Percentiles rank a stretch among this genome's conserved stretches.
phyloP scores from a whole-genome alignment of 2,329 filamentous ascomycete species.

The Orbilia blumenaviensis region DNA sequence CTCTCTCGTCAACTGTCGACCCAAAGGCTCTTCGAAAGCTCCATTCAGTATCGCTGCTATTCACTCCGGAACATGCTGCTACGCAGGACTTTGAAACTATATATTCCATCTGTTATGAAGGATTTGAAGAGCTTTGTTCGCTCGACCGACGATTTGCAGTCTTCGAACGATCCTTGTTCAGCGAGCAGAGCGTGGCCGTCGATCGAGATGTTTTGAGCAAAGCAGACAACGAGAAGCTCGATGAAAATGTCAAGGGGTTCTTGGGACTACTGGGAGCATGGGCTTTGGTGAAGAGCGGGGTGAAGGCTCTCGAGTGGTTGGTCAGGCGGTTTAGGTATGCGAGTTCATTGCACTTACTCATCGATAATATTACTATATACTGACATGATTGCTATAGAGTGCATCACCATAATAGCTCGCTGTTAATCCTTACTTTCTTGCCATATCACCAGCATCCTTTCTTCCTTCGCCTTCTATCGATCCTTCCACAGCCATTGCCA shows the following conservation, averaged over 20 bases:
- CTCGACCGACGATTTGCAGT: slow-evolving; percentile 80
- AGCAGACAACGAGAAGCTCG: slow-evolving; percentile 81
- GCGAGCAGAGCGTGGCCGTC: slow-evolving; percentile 87
- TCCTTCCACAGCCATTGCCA: slow-evolving; percentile 78
- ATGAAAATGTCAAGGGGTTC: slow-evolving; percentile 81
- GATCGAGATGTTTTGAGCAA: slow-evolving; percentile 86
- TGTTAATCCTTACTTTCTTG: slow-evolving; percentile 83
- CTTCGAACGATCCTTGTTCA: slow-evolving; percentile 84
- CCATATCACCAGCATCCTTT: slow-evolving; percentile 84
- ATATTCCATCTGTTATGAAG: slow-evolving; percentile 85
- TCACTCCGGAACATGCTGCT: slow-evolving; percentile 83
- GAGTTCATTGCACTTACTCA: neutral
- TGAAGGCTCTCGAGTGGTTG: slow-evolving; percentile 95
- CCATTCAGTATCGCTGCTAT: slow-evolving; percentile 94
- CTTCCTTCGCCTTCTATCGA: slow-evolving; percentile 85
- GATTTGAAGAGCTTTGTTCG: slow-evolving; percentile 88
- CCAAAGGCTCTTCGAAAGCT: slow-evolving; percentile 85
- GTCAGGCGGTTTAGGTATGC: slow-evolving; percentile 84
- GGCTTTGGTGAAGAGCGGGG: slow-evolving; percentile 82
- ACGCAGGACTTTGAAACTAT: slow-evolving; percentile 90
- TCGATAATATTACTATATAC: neutral
- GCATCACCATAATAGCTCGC: slow-evolving; percentile 86
- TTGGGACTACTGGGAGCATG: slow-evolving; percentile 79
- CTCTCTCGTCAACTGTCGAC: slow-evolving; percentile 81
- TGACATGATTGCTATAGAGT: slow-evolving; percentile 67